phyloP scores from a whole-genome alignment of 139 green algal genomes.

The Chlorella sorokiniana region DNA sequence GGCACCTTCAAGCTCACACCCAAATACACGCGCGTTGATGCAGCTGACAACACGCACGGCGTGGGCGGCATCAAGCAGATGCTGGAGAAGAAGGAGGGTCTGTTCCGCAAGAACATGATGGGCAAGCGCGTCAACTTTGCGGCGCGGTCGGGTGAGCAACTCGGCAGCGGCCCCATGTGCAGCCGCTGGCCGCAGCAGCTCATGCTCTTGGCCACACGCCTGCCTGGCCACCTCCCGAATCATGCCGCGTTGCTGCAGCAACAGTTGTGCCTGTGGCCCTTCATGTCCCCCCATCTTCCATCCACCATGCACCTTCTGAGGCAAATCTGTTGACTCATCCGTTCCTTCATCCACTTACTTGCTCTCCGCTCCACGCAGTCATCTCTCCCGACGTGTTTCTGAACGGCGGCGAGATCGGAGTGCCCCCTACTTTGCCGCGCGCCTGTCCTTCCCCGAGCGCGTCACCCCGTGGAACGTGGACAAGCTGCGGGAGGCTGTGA shows the following conservation, averaged over 20 bases:
- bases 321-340: no score
- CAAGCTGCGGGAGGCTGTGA: constrained; percentile 78
- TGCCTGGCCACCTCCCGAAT: no score
- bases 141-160: not conserved
- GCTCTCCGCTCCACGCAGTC: constrained; percentile 48
- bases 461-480: constrained; percentile 94
- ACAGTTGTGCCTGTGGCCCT: no score
- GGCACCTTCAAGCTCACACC: no score
- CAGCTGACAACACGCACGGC: constrained; percentile 33
- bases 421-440: constrained; percentile 97
- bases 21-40: no score
- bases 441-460: constrained; percentile 91
- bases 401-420: constrained; percentile 87
- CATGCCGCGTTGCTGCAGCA: no score
- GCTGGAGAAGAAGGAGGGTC: constrained; percentile 98
- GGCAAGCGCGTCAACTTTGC: constrained; percentile 98
- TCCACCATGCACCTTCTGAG: no score
- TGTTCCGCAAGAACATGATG: constrained; percentile 99
- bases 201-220: no score
- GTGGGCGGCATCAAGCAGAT: constrained; percentile 80
- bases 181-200: not conserved
- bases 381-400: constrained; percentile 98
- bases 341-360: not conserved
- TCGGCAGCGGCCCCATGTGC: not conserved
- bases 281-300: no score